Evolutionary conservation across 768 basidiomycete genomes (phyloP).

Genomic region (Multifurca ochricompacta): DNA sequence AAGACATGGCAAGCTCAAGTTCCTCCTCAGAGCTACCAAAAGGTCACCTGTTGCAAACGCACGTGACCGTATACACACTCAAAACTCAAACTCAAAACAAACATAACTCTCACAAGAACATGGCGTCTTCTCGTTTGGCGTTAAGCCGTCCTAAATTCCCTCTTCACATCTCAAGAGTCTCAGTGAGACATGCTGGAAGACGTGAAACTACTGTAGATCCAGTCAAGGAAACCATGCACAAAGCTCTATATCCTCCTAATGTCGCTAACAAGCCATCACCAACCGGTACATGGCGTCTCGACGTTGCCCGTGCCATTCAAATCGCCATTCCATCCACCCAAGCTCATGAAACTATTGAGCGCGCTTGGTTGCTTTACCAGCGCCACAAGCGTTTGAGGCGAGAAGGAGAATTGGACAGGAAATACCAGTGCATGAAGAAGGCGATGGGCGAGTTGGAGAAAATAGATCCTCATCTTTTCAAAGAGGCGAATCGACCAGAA

Average conservation of each 20-base stretch:
- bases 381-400: slow-evolving; percentile 66
- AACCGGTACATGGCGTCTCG: slow-evolving; percentile 76
- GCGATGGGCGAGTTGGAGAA: slow-evolving; percentile 78
- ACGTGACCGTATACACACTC: no score
- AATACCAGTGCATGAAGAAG: slow-evolving; percentile 71
- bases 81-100: slow-evolving; percentile 1
- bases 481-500: slow-evolving; percentile 65
- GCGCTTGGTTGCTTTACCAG: slow-evolving; percentile 80
- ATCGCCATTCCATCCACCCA: slow-evolving; percentile 82
- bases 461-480: slow-evolving; percentile 49
- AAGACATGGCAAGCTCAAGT: slow-evolving; percentile 15
- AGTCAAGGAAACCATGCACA: slow-evolving; percentile 65
- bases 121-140: slow-evolving; percentile 37
- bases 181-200: slow-evolving; percentile 33
- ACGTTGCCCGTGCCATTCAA: slow-evolving; percentile 68
- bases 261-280: slow-evolving; percentile 64
- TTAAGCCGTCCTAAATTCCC: slow-evolving; percentile 29
- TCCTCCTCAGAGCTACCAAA: no score
- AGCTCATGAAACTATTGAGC: slow-evolving; percentile 86
- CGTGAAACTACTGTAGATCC: slow-evolving; percentile 45
- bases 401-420: slow-evolving; percentile 60
- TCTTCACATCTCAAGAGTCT: slow-evolving; percentile 29
- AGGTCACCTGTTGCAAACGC: no score
- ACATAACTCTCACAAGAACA: no score
- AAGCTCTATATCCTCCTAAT: slow-evolving; percentile 73